Percentiles rank a stretch among this genome's conserved stretches.
phyloP scores from a whole-genome alignment of 1,284 basidiomycete genomes.

The Mycosarcoma maydis region DNA sequence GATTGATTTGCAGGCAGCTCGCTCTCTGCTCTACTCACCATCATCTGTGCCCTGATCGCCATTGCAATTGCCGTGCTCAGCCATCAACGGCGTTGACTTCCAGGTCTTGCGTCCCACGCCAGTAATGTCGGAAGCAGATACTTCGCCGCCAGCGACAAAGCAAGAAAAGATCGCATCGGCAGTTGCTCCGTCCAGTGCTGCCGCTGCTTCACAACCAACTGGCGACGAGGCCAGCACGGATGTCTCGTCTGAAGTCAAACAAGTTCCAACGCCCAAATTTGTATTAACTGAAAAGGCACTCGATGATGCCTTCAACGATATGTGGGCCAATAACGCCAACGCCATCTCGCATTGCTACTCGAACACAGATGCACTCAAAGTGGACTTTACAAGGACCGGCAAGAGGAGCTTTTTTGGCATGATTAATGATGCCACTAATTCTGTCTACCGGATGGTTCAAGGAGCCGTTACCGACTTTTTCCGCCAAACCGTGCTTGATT shows the following conservation, averaged over 20 bases:
- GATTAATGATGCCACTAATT: constrained; percentile 64
- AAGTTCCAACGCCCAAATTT: constrained; percentile 8
- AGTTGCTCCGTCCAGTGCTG: constrained; percentile 17
- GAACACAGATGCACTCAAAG: constrained; percentile 83
- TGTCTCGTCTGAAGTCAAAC: not conserved
- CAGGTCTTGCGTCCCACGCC: not conserved
- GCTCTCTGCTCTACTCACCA: too few species aligned
- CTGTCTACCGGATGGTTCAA: constrained; percentile 53
- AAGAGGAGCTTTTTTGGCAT: constrained; percentile 90
- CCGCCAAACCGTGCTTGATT: constrained; percentile 73
- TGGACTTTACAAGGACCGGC: constrained; percentile 91
- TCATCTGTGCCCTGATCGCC: too few species aligned
- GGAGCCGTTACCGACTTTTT: constrained; percentile 89
- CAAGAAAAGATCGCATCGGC: constrained; percentile 17
- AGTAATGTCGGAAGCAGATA: constrained; percentile 13
- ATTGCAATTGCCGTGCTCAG: too few species aligned
- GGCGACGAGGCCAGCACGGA: not conserved
- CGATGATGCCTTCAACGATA: constrained; percentile 73
- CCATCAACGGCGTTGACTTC: not conserved
- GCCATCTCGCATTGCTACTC: constrained; percentile 60
- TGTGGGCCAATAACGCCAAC: constrained; percentile 89
- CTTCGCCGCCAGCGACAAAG: constrained; percentile 10
- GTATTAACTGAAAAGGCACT: constrained; percentile 35
- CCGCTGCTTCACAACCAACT: not conserved
- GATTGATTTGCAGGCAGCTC: too few species aligned